phyloP scores from a whole-genome alignment of 1,139 yeast species.

The Magnusiomyces tetraspermus region DNA sequence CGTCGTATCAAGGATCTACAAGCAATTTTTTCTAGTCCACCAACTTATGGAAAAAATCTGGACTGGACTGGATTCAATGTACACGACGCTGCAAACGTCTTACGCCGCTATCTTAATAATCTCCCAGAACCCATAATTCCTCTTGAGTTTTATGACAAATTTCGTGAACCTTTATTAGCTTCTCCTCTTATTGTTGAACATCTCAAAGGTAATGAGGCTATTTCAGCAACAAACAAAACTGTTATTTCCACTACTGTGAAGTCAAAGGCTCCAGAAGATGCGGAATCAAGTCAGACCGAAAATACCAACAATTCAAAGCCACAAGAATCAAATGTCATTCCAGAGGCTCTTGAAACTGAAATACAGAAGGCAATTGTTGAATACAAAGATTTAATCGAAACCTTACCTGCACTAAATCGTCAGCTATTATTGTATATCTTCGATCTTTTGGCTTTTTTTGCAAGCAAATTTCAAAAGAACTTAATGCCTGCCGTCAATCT shows the following conservation, averaged over 20 bases:
- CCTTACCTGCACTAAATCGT: slow-evolving; percentile 59
- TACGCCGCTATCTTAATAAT: slow-evolving; percentile 76
- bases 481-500: slow-evolving; percentile 88
- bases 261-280: too few relatives aligned
- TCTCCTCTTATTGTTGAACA: slow-evolving; percentile 53
- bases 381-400: slow-evolving; percentile 58
- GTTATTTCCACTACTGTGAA: neutral
- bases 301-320: too few relatives aligned
- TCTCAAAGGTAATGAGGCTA: slow-evolving; percentile 34
- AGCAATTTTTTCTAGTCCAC: slow-evolving; percentile 72
- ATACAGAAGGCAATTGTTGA: slow-evolving; percentile 61
- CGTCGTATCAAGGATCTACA: slow-evolving; percentile 83
- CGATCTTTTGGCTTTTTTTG: slow-evolving; percentile 79
- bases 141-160: slow-evolving; percentile 60
- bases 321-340: too few relatives aligned
- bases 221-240: slow-evolving; percentile 11
- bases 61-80: slow-evolving; percentile 92
- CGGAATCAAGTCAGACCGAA: too few relatives aligned
- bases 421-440: slow-evolving; percentile 81
- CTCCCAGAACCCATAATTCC: slow-evolving; percentile 92
- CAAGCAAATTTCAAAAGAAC: slow-evolving; percentile 65
- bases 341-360: slow-evolving; percentile 32
- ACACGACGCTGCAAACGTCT: slow-evolving; percentile 90
- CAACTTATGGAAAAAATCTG: slow-evolving; percentile 70
- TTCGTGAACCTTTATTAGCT: slow-evolving; percentile 65